Evolutionary conservation across 805 yeast genomes (phyloP), one percentile per base, ranked within the genome.

Genomic region (Phaffomyces antillensis): DNA sequence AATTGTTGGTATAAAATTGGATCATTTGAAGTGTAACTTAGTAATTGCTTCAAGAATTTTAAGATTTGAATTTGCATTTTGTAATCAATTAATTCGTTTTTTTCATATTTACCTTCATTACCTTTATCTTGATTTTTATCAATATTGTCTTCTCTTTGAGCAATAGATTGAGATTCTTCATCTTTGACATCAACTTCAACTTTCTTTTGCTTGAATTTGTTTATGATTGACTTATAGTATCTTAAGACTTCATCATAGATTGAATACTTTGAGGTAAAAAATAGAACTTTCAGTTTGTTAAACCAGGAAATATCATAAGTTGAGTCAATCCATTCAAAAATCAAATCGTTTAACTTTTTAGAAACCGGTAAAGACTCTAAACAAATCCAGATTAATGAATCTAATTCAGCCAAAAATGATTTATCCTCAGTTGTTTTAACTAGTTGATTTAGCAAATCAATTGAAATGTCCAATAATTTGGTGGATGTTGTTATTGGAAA

Each of bases 291-390:
- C 37, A 84, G 63, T 31, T 77, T 73, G 1, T 66, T 59, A 46
- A 85, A 76, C 93, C 93, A 85, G 13, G 69, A 72, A 15, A 66
- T 50, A 28, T 65, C 69, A 5, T 59, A 64, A 3, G 75, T 71
- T 23, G 76, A 70, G 16, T 75, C 77, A 38, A 85, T 60, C 91
- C 93, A 86, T 16, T 76, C 72, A 15, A 56, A 60, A 12, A 86
- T 67, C 40, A 83, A 64, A 4, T 64, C 60, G 26, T 67, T 58
- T 17, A 83, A 58, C 8, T 69, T 71, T 1, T 50, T 52, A 37
- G 79, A 75, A 3, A 61, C 48, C 4, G 80, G 77, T 13, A 63
- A 60, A 12, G 58, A 65, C 64, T 71, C 79, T 50, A 67, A 72
- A 32, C 70, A 76, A 9, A 78, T 66, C 93, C 93, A 86, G 7